Percentiles rank a stretch among this genome's conserved stretches.
Conservation (phyloP, 1,139 yeast species). For the Hansenula lynferdii region DNA sequence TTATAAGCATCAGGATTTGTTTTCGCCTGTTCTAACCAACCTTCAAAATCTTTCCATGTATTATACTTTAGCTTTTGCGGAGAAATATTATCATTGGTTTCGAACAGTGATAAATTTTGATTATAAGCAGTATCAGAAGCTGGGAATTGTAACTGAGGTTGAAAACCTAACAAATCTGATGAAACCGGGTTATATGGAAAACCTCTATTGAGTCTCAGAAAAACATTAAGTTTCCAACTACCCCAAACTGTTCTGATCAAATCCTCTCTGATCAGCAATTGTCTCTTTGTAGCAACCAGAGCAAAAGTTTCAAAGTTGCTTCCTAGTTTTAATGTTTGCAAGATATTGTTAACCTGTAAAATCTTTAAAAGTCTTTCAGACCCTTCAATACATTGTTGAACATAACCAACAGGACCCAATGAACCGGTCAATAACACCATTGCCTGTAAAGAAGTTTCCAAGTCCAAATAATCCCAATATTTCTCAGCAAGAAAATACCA, state of each 20-base stretch:
- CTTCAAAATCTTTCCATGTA: conserved; percentile 13
- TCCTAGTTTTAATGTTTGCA: conserved; percentile 19
- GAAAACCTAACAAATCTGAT: conserved; percentile 20
- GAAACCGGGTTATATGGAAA: conserved; percentile 31
- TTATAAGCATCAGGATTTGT: conserved; percentile 5
- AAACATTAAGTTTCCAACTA: conserved; percentile 32
- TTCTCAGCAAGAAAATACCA: conserved; percentile 38
- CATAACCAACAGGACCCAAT: conserved; percentile 21
- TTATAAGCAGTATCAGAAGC: conserved; percentile 25
- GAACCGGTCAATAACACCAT: conserved; percentile 23
- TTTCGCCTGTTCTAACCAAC: conserved; percentile 9
- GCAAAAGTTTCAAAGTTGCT: conserved; percentile 22
- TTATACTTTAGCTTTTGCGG: conserved; percentile 10
- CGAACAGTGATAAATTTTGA: conserved; percentile 16
- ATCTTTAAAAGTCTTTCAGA: conserved; percentile 22
- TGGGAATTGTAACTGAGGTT: conserved; percentile 26
- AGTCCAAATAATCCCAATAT: conserved; percentile 32
- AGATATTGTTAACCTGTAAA: conserved; percentile 26
- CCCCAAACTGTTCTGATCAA: conserved; percentile 39
- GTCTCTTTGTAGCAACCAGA: conserved; percentile 28
- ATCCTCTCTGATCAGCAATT: conserved; percentile 33
- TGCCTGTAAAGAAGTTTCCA: conserved; percentile 23
- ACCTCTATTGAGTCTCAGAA: conserved; percentile 34
- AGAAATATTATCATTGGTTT: conserved; percentile 10
- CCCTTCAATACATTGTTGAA: conserved; percentile 24